A percentile compares a stretch with the other conserved stretches of the same genome.
These are phyloP conservation scores for Murraya paniculata DNA, from an alignment of 345 rosid genomes.

Conservation along the genomic window DNA sequence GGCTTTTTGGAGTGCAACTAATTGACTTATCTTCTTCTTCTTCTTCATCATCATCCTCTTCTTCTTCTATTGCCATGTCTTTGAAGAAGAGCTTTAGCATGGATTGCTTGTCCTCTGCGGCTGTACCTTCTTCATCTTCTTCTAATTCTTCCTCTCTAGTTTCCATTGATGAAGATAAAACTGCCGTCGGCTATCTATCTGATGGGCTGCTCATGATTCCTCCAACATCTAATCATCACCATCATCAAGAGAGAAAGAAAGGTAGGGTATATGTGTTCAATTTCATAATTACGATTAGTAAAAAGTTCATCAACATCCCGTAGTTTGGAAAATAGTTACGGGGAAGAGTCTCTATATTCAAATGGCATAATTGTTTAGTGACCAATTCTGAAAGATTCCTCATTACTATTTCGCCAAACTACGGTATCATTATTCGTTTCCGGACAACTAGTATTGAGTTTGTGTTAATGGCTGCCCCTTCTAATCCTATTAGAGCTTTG, in stretches of 20 bases:
- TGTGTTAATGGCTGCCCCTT: neutral
- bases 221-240: neutral
- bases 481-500: neutral
- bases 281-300: too few species aligned
- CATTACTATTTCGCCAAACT: too few species aligned
- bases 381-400: too few species aligned
- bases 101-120: conserved; percentile 39
- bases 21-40: conserved; percentile 26
- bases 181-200: conserved; percentile 38
- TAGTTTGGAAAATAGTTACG: too few species aligned
- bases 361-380: too few species aligned
- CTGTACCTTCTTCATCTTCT: conserved; percentile 26
- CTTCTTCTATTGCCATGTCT: conserved; percentile 15
- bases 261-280: conserved; percentile 19
- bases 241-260: conserved; percentile 41
- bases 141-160: conserved; percentile 32
- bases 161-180: conserved; percentile 34
- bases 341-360: too few species aligned
- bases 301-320: too few species aligned
- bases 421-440: neutral
- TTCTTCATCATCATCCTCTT: conserved; percentile 6
- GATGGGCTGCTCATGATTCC: conserved; percentile 29
- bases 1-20: conserved; percentile 62
- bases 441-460: neutral
- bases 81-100: conserved; percentile 55